Evolutionary conservation across 805 yeast genomes (phyloP), one percentile per base, ranked within the genome.

Genomic region (Suhomyces tanzawaensis): DNA sequence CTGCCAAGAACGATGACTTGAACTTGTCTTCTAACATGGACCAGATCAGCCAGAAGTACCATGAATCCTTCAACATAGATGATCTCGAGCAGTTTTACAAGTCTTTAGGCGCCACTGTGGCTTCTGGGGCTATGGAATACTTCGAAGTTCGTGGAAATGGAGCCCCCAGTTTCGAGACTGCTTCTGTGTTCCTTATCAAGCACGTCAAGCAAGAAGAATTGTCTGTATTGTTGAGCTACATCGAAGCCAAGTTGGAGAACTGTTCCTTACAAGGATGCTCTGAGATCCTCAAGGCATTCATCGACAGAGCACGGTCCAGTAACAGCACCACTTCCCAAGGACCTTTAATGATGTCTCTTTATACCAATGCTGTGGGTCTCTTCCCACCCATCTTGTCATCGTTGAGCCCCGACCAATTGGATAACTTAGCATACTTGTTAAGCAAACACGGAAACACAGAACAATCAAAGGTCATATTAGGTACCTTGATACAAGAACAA

Each of bases 381-480:
- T 24, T 24, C 14, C 27, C 27, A 8, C 13, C 12, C 12, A 24
- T 24, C 7, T 8, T 9, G 14, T 8, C 27, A 8, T 19, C 28
- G 14, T 41, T 60, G 23, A 45, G 41, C 31, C 46, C 59, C 2
- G 17, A 28, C 3, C 40, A 42, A 22, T 48, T 63, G 23, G 60
- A 63, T 36, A 49, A 48, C 23, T 45, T 62, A 22, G 59, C 57
- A 9, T 40, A 39, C 25, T 38, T 58, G 22, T 40, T 55, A 13
- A 39, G 55, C 16, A 21, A 14, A 8, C 18, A 18, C 3, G 42
- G 49, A 4, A 45, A 56, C 27, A 30, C 44, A 4, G 24, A 39
- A 1, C 43, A 43, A 4, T 49, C 52, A 1, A 36, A 34, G 7
- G 29, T 34, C n/a, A 32, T 52, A 2, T 40, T 60, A 24, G 3